Evolutionary conservation across 805 yeast genomes (phyloP), one percentile per base, ranked within the genome.

Genomic region (Teunomyces barrocoloradensis): DNA sequence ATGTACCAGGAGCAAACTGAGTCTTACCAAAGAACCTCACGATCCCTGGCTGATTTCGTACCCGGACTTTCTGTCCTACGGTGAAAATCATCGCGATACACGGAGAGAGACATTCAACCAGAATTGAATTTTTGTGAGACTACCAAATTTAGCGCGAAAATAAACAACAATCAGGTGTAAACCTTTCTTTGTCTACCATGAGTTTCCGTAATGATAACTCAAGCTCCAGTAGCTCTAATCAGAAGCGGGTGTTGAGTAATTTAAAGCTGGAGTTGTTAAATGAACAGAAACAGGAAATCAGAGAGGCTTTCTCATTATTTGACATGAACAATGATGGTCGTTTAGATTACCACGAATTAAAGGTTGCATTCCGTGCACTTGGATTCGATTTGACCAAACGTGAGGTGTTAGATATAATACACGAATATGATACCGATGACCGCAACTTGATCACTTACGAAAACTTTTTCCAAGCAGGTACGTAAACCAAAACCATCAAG

Each of bases 271-370:
- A 89, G 57, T 73, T 90, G 36, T 71, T 88, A 50, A 89, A 87
- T 47, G 96, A 90, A 58, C 96, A 90, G 63, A 86, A 85, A 55
- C 94, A 87, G 59, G 97, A 92, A 62, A 89, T 91, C 54, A 76
- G 89, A 51, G 97, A 91, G 61, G 97, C 97, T 23, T 92, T 92
- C 62, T 79, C 85, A 43, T 73, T 92, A 28, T 94, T 94, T 65
- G 99, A 94, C 61, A 84, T 89, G 87, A 89, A 94, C 66, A 82
- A 81, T 50, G 98, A 94, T 64, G 96, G 97, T 3, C 79, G 76
- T 54, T 75, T 94, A 44, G 97, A 94, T 59, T 92, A 87, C 64
- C 98, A 94, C 60, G 98, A 92, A 58, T 73, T 89, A 53, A 91
- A 89, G 66, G 96, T 90, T 15, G 97, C 99, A 0, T 81, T 94